phyloP scores from a whole-genome alignment of 1,284 basidiomycete species.

The Neolentinus lepideus region DNA sequence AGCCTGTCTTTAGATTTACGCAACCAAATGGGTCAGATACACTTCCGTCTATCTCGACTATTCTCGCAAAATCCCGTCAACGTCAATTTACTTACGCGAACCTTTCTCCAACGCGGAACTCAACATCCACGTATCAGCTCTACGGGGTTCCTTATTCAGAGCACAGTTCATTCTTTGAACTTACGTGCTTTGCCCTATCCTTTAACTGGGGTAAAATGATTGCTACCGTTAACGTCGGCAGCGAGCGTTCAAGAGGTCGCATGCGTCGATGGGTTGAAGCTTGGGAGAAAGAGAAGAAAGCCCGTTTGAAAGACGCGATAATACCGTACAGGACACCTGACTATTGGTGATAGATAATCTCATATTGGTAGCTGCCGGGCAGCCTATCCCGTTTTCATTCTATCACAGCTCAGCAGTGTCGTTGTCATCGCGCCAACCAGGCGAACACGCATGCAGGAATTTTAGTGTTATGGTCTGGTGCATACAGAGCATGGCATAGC shows the following conservation, averaged over 20 bases:
- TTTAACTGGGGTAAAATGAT: conserved; percentile 82
- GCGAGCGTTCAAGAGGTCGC: conserved; percentile 68
- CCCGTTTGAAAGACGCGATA: conserved; percentile 34
- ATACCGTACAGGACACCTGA: neutral
- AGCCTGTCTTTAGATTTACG: conserved; percentile 45
- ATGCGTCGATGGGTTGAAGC: conserved; percentile 84
- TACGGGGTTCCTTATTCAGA: conserved; percentile 95
- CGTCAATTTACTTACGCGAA: conserved; percentile 61
- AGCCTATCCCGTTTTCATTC: no score
- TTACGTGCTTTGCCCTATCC: conserved; percentile 90
- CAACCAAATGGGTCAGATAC: conserved; percentile 63
- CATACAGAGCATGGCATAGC: conserved; percentile 48
- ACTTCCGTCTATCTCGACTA: conserved; percentile 52
- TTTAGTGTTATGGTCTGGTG: conserved; percentile 21
- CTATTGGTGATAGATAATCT: neutral
- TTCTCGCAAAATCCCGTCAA: conserved; percentile 63
- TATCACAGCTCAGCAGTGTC: no score
- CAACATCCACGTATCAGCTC: conserved; percentile 62
- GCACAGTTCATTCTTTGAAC: conserved; percentile 91
- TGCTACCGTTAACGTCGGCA: conserved; percentile 93
- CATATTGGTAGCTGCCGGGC: neutral
- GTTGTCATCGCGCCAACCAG: no score
- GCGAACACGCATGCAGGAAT: no score
- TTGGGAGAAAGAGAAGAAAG: conserved; percentile 80
- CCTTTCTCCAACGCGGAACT: conserved; percentile 68